A percentile compares a stretch with the other conserved stretches of the same genome.
These are phyloP conservation scores for Neonectria coccinea DNA, from an alignment of 2,329 filamentous ascomycete species.

Conservation along the genomic window DNA sequence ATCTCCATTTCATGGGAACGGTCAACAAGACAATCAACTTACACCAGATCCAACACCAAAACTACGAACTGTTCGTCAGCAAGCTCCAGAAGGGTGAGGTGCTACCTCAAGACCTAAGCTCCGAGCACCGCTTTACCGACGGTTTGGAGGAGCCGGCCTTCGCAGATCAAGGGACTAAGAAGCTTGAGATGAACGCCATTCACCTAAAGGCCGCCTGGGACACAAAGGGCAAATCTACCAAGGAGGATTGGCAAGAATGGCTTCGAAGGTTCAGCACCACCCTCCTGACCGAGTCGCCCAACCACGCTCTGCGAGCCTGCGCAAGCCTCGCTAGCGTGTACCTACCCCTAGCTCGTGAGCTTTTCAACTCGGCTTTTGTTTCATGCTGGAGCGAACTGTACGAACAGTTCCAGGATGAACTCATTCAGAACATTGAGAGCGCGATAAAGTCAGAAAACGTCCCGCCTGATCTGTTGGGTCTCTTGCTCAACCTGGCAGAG, in stretches of 20 bases:
- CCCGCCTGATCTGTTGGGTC: constrained; percentile 92
- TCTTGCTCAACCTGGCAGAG: constrained; percentile 94
- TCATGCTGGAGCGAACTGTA: constrained; percentile 99
- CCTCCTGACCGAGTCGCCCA: constrained; percentile 92
- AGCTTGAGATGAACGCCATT: constrained; percentile 96
- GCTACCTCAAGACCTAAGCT: constrained; percentile 93
- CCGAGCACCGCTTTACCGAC: constrained; percentile 82
- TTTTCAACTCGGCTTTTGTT: constrained; percentile 99
- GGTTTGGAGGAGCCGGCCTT: constrained; percentile 83
- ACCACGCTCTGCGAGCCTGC: constrained; percentile 93
- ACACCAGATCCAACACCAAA: constrained; percentile 86
- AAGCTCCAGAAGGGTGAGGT: constrained; percentile 96
- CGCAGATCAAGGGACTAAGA: constrained; percentile 89
- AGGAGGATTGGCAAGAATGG: constrained; percentile 99
- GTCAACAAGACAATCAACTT: constrained; percentile 87
- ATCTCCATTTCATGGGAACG: constrained; percentile 91
- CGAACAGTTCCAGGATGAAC: constrained; percentile 95
- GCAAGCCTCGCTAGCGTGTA: constrained; percentile 92
- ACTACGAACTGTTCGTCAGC: constrained; percentile 91
- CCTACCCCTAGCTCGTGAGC: constrained; percentile 87
- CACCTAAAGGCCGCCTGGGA: constrained; percentile 98
- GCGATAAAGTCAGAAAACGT: constrained; percentile 96
- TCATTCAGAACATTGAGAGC: constrained; percentile 94
- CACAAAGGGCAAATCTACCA: constrained; percentile 94
- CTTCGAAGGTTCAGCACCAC: constrained; percentile 96